A percentile compares a stretch with the other conserved stretches of the same genome.
Evolutionary conservation across 2,329 filamentous ascomycete species (phyloP).

Genomic region (Aspergillus sojae): DNA sequence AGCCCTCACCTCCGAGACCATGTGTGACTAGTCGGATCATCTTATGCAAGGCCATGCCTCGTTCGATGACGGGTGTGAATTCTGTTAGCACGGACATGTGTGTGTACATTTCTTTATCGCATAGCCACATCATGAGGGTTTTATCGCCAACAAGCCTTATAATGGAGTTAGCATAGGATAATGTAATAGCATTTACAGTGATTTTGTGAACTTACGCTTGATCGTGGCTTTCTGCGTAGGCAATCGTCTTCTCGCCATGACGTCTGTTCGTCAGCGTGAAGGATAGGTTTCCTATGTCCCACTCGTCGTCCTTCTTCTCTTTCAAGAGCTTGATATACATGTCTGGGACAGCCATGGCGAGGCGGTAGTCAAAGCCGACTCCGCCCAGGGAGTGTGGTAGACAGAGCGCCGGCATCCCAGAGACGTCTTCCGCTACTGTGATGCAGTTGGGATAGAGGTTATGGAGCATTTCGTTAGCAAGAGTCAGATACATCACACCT

Average conservation of each 20-base stretch:
- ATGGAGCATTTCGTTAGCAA: constrained; percentile 96
- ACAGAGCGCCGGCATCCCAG: constrained; percentile 97
- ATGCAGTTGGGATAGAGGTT: constrained; percentile 83
- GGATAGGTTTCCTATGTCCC: constrained; percentile 84
- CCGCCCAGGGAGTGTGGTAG: constrained; percentile 82
- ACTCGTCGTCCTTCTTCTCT: constrained; percentile 85
- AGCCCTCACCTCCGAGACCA: constrained; percentile 88
- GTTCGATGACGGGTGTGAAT: constrained; percentile 85
- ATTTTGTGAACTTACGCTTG: constrained; percentile 72
- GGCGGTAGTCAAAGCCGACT: constrained; percentile 93
- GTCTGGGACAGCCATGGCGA: constrained; percentile 97
- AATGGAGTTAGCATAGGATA: constrained; percentile 3
- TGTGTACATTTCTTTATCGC: constrained; percentile 95
- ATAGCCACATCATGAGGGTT: constrained; percentile 95
- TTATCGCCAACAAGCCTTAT: constrained; percentile 90
- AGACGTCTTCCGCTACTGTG: constrained; percentile 95
- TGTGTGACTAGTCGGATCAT: constrained; percentile 96
- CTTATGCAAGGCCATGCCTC: constrained; percentile 92
- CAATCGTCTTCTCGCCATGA: constrained; percentile 97
- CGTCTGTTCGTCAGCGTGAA: constrained; percentile 90
- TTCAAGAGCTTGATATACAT: constrained; percentile 99
- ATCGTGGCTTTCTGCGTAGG: constrained; percentile 95
- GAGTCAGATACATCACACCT: constrained; percentile 89
- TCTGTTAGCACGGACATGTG: constrained; percentile 88
- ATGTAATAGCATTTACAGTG: background rate